Conservation (phyloP, 768 basidiomycete species). For the Boletus pseudo-olivaceus region DNA sequence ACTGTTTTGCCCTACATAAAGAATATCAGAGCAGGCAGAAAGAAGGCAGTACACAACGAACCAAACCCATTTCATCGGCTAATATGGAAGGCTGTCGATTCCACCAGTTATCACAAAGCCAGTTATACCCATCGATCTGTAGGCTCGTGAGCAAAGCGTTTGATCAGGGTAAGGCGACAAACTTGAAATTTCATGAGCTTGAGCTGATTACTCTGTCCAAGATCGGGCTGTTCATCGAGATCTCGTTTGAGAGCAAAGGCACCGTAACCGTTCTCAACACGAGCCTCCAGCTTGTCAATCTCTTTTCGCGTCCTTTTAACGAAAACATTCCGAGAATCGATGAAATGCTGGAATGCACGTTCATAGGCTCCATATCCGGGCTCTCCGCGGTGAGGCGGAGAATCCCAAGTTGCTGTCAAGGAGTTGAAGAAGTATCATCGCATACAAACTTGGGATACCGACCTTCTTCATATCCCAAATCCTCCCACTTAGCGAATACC, state of each 20-base stretch:
- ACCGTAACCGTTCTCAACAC: conserved; percentile 55
- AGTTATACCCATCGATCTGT: conserved; percentile 78
- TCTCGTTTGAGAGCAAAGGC: conserved; percentile 41
- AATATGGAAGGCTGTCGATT: conserved; percentile 80
- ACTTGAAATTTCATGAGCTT: conserved; percentile 90
- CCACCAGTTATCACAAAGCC: conserved; percentile 89
- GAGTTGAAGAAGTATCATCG: neutral
- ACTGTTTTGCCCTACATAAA: conserved; percentile 78
- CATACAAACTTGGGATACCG: conserved; percentile 17
- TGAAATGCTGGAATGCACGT: conserved; percentile 62
- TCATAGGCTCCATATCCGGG: conserved; percentile 60
- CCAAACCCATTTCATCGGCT: conserved; percentile 97
- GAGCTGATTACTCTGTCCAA: conserved; percentile 62
- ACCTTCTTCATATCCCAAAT: conserved; percentile 93
- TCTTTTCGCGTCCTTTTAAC: conserved; percentile 48
- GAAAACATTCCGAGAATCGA: conserved; percentile 56
- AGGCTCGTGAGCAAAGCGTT: conserved; percentile 4
- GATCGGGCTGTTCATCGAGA: conserved; percentile 49
- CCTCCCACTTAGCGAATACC: conserved; percentile 91
- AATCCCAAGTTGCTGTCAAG: conserved; percentile 82
- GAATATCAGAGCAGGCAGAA: conserved; percentile 5
- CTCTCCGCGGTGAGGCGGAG: conserved; percentile 66
- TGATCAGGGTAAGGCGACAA: conserved; percentile 17
- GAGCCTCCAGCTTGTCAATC: conserved; percentile 45
- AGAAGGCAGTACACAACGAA: conserved; percentile 30